Evolutionary conservation across 2,329 filamentous ascomycete species (phyloP).

Genomic region (Diaporthe velutina): DNA sequence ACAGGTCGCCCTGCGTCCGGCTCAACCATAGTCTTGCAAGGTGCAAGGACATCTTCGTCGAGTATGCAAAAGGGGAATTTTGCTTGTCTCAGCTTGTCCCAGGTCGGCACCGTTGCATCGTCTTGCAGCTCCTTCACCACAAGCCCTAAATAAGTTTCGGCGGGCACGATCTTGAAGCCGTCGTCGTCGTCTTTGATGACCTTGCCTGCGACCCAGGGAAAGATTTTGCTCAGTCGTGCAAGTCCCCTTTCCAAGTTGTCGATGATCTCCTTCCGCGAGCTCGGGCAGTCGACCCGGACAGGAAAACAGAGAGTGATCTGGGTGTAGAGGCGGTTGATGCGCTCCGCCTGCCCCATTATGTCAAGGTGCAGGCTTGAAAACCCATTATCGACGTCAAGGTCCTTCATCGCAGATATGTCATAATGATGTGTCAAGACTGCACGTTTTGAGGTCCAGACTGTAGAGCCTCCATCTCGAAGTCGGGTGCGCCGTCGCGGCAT

Average conservation of each 20-base stretch:
- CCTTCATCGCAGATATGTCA: background rate
- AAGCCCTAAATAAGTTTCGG: slow-evolving; percentile 50
- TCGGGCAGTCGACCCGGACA: slow-evolving; percentile 40
- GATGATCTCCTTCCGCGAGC: slow-evolving; percentile 45
- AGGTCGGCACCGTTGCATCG: slow-evolving; percentile 51
- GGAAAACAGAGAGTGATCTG: slow-evolving; percentile 58
- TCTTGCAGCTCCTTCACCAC: slow-evolving; percentile 58
- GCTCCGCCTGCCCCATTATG: slow-evolving; percentile 56
- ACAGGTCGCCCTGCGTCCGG: slow-evolving; percentile 50
- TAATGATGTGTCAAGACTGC: background rate
- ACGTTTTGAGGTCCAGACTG: background rate
- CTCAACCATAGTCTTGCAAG: slow-evolving; percentile 54
- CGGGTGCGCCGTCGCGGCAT: background rate
- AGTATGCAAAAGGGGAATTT: slow-evolving; percentile 63
- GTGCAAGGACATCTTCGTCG: slow-evolving; percentile 57
- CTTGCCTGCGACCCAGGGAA: slow-evolving; percentile 63
- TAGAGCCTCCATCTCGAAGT: background rate
- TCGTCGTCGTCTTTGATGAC: slow-evolving; percentile 52
- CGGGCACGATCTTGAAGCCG: slow-evolving; percentile 53
- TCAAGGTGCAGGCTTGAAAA: slow-evolving; percentile 48
- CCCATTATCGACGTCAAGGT: rapidly evolving
- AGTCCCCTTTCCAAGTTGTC: slow-evolving; percentile 53
- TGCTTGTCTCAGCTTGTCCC: slow-evolving; percentile 52
- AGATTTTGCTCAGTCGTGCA: slow-evolving; percentile 51
- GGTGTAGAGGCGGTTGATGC: slow-evolving; percentile 58